Evolutionary conservation across 1,139 yeast species (phyloP).

Genomic region (Protomyces inouyei): DNA sequence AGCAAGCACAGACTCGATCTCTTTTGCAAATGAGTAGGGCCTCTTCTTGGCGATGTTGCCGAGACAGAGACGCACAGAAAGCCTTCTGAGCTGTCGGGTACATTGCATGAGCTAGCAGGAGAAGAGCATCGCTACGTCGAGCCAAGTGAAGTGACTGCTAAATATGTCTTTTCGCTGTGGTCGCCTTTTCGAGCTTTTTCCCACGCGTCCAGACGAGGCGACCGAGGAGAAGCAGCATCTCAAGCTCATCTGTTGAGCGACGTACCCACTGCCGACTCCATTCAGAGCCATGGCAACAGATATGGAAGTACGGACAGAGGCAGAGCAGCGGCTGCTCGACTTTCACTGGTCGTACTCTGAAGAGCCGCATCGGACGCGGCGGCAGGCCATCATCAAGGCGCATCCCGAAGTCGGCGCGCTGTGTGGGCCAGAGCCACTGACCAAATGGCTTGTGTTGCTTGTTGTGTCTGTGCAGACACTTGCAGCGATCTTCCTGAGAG

Average conservation of each 20-base stretch:
- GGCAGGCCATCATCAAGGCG: slow-evolving; percentile 65
- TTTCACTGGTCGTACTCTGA: slow-evolving; percentile 79
- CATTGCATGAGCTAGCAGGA: not conserved
- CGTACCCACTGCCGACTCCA: not conserved
- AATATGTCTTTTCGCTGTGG: not conserved
- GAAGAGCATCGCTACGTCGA: not conserved
- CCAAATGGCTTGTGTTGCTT: slow-evolving; percentile 65
- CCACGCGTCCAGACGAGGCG: not conserved
- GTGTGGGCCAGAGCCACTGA: slow-evolving; percentile 79
- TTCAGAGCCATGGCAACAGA: not conserved
- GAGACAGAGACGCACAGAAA: not conserved
- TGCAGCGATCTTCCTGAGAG: slow-evolving; percentile 56
- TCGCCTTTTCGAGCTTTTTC: too few species aligned
- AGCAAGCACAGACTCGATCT: not conserved
- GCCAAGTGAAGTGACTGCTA: not conserved
- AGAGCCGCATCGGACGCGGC: slow-evolving; percentile 74
- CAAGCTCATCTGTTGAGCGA: not conserved
- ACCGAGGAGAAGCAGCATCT: not conserved
- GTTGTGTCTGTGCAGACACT: slow-evolving; percentile 64
- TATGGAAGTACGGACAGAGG: slow-evolving; percentile 6
- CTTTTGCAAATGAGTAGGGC: not conserved
- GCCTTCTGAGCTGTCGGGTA: not conserved
- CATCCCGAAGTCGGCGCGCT: slow-evolving; percentile 69
- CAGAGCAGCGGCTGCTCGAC: slow-evolving; percentile 39
- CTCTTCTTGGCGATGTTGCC: not conserved